Conservation (phyloP, 495 filamentous ascomycete species). For the Penicillium simplicissimum region DNA sequence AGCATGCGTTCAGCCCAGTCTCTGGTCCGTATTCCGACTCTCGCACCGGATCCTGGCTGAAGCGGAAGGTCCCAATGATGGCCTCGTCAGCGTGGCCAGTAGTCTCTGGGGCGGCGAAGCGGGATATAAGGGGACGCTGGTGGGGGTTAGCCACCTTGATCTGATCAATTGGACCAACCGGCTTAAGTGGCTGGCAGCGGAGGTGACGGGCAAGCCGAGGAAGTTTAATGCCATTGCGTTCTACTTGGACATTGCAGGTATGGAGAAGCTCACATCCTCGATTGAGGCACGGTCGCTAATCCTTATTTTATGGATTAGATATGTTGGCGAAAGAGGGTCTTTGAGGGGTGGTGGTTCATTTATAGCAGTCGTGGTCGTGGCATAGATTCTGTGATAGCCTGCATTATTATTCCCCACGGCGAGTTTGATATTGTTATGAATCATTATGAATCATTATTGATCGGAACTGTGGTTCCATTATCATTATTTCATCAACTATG, state of each 20-base stretch:
- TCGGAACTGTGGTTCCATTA: not conserved
- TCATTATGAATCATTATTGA: not conserved
- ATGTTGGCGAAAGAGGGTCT: slow-evolving; percentile 76
- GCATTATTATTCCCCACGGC: not conserved
- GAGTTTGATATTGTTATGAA: not conserved
- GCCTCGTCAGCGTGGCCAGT: slow-evolving; percentile 85
- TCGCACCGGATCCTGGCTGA: slow-evolving; percentile 70
- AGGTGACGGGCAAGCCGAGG: slow-evolving; percentile 65
- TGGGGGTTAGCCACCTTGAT: slow-evolving; percentile 85
- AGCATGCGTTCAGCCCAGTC: slow-evolving; percentile 64
- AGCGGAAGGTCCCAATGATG: slow-evolving; percentile 85
- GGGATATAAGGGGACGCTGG: slow-evolving; percentile 83
- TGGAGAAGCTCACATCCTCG: not conserved
- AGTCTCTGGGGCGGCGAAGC: slow-evolving; percentile 73
- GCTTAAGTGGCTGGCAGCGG: slow-evolving; percentile 67
- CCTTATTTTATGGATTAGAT: slow-evolving; percentile 38
- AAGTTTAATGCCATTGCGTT: slow-evolving; percentile 97
- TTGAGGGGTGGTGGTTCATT: slow-evolving; percentile 28
- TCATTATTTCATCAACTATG: not conserved
- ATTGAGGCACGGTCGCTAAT: not conserved
- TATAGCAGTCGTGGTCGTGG: not conserved
- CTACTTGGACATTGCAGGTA: slow-evolving; percentile 84
- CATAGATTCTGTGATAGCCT: slow-evolving; percentile 5
- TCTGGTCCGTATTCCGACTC: slow-evolving; percentile 71
- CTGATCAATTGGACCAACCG: slow-evolving; percentile 96